Conservation (phyloP, 345 rosid genomes). For the Salix koriyanagi region DNA sequence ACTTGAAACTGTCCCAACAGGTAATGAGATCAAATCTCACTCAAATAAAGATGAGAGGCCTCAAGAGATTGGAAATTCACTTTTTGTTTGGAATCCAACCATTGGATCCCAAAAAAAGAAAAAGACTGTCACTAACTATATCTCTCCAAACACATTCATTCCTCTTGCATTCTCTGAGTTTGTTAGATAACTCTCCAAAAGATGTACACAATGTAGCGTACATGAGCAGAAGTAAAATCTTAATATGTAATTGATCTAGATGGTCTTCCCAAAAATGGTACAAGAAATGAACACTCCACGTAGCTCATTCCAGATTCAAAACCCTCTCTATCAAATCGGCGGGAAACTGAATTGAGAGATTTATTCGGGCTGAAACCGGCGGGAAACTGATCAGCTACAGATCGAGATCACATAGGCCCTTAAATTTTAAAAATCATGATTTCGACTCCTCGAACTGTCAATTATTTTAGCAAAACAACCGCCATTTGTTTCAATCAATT, state of each 20-base stretch:
- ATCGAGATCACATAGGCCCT: background rate
- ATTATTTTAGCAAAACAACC: background rate
- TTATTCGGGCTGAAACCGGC: background rate
- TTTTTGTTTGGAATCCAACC: background rate
- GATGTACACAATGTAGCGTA: background rate
- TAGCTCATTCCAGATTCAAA: background rate
- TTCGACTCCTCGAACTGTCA: background rate
- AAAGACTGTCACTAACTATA: background rate
- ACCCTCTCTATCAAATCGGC: background rate
- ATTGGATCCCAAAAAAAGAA: background rate
- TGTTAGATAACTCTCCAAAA: background rate
- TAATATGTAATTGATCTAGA: background rate
- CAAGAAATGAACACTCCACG: background rate
- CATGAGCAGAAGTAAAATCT: background rate
- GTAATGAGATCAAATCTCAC: background rate
- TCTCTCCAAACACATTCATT: background rate
- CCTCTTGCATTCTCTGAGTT: background rate
- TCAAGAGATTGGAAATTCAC: background rate
- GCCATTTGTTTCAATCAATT: background rate
- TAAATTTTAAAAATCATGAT: background rate
- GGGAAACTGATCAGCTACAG: background rate
- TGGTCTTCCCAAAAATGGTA: background rate
- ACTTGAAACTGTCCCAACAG: background rate
- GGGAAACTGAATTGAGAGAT: background rate
- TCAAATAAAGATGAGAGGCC: background rate